These are phyloP conservation scores for Nyctanthes arbortristis DNA, from an alignment of 257 asterid species.

Conservation along the genomic window DNA sequence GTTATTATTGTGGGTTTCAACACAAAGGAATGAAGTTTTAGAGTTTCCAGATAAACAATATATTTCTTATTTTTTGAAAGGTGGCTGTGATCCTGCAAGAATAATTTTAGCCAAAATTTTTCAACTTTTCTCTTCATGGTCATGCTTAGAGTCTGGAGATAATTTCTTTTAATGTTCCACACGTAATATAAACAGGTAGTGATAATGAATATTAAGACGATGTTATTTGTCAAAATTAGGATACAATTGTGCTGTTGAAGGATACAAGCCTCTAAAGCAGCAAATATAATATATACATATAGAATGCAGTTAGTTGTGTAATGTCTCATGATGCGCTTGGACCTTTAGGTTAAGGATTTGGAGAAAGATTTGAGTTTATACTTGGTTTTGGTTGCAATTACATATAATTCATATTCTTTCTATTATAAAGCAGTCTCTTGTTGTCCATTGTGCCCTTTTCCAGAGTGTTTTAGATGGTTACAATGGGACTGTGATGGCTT, in stretches of 20 bases:
- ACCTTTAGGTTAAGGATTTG: conserved; percentile 5
- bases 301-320: background rate
- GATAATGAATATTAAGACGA: conserved; percentile 3
- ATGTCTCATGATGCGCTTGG: conserved; percentile 9
- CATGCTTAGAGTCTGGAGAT: background rate
- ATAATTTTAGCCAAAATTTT: conserved; percentile 2
- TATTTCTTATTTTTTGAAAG: background rate
- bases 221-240: background rate
- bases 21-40: background rate
- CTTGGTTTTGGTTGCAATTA: conserved; percentile 11
- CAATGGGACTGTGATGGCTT: conserved; percentile 99
- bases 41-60: background rate
- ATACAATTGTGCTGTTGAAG: background rate
- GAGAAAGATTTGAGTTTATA: background rate
- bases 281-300: background rate
- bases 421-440: conserved; percentile 4
- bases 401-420: conserved; percentile 10
- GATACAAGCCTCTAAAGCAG: background rate
- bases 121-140: background rate
- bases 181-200: background rate
- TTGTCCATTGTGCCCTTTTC: conserved; percentile 17
- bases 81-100: background rate
- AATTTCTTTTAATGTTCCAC: background rate
- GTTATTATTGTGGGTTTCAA: conserved; percentile 19
- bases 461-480: conserved; percentile 97